Evolutionary conservation across 768 basidiomycete species (phyloP).

Genomic region (Auriscalpium vulgare): DNA sequence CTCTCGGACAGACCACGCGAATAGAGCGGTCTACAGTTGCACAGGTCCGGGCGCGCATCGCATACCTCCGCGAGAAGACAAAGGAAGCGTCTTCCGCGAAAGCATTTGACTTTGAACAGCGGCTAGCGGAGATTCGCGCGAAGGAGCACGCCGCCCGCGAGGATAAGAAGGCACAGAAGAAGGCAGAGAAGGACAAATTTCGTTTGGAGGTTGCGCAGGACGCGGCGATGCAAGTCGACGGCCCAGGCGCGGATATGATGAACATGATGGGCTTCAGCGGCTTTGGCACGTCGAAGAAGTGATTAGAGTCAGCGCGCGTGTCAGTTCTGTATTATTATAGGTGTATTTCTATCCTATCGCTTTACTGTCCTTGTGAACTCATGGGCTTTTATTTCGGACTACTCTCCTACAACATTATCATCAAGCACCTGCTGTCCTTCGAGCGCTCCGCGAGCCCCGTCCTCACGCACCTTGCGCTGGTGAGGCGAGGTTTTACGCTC

Average conservation of each 20-base stretch:
- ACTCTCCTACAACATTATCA: no score
- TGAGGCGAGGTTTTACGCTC: no score
- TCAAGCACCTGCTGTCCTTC: no score
- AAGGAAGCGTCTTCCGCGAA: slow-evolving; percentile 77
- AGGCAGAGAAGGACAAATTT: slow-evolving; percentile 66
- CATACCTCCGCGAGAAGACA: slow-evolving; percentile 78
- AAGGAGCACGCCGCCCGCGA: slow-evolving; percentile 61
- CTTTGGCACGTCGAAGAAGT: slow-evolving; percentile 84
- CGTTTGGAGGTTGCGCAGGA: slow-evolving; percentile 58
- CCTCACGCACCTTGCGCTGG: no score
- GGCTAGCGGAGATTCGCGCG: slow-evolving; percentile 73
- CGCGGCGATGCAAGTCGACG: slow-evolving; percentile 33
- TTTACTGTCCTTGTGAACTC: no score
- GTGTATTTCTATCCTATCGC: no score
- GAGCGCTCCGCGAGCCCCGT: no score
- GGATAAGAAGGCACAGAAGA: slow-evolving; percentile 73
- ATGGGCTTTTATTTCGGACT: no score
- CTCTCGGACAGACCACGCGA: slow-evolving; percentile 92
- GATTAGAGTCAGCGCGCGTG: slow-evolving; percentile 14
- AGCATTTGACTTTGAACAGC: slow-evolving; percentile 90
- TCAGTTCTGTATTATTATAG: no score
- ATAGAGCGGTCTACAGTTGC: slow-evolving; percentile 84
- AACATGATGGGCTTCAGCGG: slow-evolving; percentile 88
- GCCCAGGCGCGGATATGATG: slow-evolving; percentile 52
- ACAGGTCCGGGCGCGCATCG: slow-evolving; percentile 90